phyloP scores from a whole-genome alignment of 352 stramenopile genomes.

The Phytophthora podocarpi region DNA sequence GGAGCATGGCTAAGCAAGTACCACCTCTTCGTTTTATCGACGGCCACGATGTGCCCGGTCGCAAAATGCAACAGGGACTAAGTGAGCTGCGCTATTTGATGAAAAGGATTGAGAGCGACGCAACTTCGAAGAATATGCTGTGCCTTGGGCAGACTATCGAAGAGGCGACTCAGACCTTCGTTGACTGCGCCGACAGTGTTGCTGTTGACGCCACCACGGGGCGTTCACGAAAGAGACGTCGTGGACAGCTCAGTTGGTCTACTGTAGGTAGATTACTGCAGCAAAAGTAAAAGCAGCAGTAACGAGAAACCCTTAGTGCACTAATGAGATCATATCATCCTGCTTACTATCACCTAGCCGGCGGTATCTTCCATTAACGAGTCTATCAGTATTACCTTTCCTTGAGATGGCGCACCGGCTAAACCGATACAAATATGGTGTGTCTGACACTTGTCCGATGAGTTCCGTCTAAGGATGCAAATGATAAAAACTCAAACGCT shows the following conservation, averaged over 20 bases:
- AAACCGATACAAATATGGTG: not conserved
- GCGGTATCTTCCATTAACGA: too few species aligned
- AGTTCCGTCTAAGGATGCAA: slow-evolving; percentile 3
- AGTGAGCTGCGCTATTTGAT: slow-evolving; percentile 11
- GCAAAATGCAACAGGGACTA: slow-evolving; percentile 12
- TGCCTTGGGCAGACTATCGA: not conserved
- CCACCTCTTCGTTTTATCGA: slow-evolving; percentile 2
- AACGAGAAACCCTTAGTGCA: too few species aligned
- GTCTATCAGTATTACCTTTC: too few species aligned
- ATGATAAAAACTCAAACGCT: not conserved
- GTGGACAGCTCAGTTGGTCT: not conserved
- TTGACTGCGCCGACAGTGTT: slow-evolving; percentile 3
- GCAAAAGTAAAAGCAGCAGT: not conserved
- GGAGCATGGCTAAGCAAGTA: slow-evolving; percentile 2
- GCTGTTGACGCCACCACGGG: not conserved
- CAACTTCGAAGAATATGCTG: not conserved
- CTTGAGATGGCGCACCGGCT: too few species aligned
- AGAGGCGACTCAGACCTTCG: not conserved
- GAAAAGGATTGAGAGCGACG: not conserved
- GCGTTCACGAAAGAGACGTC: not conserved
- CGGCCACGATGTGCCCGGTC: slow-evolving; percentile 1
- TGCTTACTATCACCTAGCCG: too few species aligned
- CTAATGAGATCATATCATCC: too few species aligned
- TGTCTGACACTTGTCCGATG: not conserved
- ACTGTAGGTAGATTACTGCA: not conserved